phyloP scores from a whole-genome alignment of 192 early-diverging fungal species.

The Diversispora eburnea region DNA sequence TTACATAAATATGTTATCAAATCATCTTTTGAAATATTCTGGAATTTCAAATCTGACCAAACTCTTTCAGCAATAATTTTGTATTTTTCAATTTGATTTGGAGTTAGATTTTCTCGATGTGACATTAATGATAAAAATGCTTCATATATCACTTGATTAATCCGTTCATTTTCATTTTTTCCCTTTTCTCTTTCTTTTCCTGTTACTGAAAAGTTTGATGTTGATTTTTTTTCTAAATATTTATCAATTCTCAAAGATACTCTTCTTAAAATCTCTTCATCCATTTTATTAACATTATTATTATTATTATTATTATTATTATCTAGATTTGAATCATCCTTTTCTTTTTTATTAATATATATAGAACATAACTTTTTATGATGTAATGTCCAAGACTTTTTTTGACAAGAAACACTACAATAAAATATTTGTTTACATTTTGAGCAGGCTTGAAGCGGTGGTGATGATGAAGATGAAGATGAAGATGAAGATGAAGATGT shows the following conservation, averaged over 20 bases:
- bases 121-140: constrained; percentile 3
- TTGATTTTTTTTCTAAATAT: not conserved
- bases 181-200: not conserved
- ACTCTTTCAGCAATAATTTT: not conserved
- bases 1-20: constrained; percentile 50
- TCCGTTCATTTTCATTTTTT: constrained; percentile 9
- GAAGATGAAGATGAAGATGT: too few relatives aligned
- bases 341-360: constrained; percentile 1
- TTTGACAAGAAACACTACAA: constrained; percentile 15
- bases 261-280: constrained; percentile 24
- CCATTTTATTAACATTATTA: not conserved
- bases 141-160: constrained; percentile 1
- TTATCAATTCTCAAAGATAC: constrained; percentile 1
- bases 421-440: constrained; percentile 6
- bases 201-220: not conserved
- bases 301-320: not conserved
- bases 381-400: constrained; percentile 9
- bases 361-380: constrained; percentile 13
- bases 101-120: not conserved
- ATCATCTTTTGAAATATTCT: constrained; percentile 13
- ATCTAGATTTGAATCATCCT: too few relatives aligned
- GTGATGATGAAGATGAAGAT: too few relatives aligned
- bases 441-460: constrained; percentile 9
- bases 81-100: not conserved
- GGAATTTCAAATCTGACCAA: not conserved